A percentile compares a stretch with the other conserved stretches of the same genome.
Conservation (phyloP, 1,284 basidiomycete species). For the Cutaneotrichosporon spelunceum region DNA sequence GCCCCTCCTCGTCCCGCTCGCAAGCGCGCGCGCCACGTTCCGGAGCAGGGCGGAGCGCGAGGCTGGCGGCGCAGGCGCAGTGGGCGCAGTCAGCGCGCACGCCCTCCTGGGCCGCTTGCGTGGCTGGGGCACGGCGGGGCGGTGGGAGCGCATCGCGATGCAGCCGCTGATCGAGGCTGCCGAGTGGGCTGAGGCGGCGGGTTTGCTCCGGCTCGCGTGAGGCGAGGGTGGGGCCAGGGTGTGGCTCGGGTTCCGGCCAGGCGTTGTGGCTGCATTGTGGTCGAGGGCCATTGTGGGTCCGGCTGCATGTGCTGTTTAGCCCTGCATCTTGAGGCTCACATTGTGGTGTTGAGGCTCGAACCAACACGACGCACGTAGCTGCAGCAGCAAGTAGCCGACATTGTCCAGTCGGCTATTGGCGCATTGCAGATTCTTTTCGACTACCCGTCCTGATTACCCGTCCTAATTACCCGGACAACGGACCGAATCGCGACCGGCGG, state of each 20-base stretch:
- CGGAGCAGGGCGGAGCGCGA: constrained; percentile 15
- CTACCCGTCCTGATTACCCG: too few relatives aligned
- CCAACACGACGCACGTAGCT: too few relatives aligned
- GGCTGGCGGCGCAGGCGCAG: not conserved
- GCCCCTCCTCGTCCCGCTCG: constrained; percentile 29
- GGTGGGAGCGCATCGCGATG: constrained; percentile 43
- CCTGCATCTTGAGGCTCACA: too few relatives aligned
- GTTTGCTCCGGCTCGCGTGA: not conserved
- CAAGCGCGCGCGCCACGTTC: constrained; percentile 20
- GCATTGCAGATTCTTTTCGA: too few relatives aligned
- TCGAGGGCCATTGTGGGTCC: too few relatives aligned
- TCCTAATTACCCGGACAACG: not conserved
- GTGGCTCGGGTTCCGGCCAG: too few relatives aligned
- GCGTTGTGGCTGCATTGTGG: too few relatives aligned
- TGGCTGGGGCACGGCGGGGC: constrained; percentile 37
- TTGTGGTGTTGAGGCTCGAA: too few relatives aligned
- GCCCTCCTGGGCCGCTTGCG: constrained; percentile 22
- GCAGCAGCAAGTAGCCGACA: too few relatives aligned
- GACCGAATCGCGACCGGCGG: not conserved
- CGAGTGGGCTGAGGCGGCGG: constrained; percentile 27
- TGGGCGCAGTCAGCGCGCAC: not conserved
- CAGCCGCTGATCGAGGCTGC: constrained; percentile 38
- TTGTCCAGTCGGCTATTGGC: not conserved
- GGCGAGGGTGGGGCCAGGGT: too few relatives aligned
- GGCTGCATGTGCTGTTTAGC: not conserved